phyloP scores from a whole-genome alignment of 2,329 filamentous ascomycete genomes.

The Hypoxylon sp. region DNA sequence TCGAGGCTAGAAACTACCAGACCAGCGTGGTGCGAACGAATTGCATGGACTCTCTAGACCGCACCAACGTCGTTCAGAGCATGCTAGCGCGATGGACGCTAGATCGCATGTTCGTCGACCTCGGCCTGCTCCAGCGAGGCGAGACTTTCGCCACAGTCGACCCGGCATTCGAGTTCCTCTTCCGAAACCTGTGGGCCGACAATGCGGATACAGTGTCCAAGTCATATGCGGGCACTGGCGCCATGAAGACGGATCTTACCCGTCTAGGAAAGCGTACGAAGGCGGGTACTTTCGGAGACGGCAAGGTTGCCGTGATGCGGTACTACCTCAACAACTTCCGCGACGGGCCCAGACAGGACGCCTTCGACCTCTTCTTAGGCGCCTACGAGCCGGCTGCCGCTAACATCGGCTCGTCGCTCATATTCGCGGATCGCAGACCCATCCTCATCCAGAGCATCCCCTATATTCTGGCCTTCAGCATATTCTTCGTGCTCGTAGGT shows the following conservation, averaged over 20 bases:
- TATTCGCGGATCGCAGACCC: slow-evolving; percentile 89
- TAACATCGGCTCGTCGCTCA: slow-evolving; percentile 76
- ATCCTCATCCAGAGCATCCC: slow-evolving; percentile 93
- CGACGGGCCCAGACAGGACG: slow-evolving; percentile 94
- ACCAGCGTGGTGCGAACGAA: slow-evolving; percentile 95
- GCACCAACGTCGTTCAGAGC: slow-evolving; percentile 97
- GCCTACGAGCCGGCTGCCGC: slow-evolving; percentile 82
- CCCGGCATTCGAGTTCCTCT: slow-evolving; percentile 85
- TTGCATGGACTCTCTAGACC: slow-evolving; percentile 99
- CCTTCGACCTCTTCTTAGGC: slow-evolving; percentile 94
- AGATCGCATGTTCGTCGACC: slow-evolving; percentile 88
- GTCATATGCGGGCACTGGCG: slow-evolving; percentile 94
- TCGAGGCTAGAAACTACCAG: slow-evolving; percentile 87
- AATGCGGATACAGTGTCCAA: slow-evolving; percentile 96
- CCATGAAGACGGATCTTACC: slow-evolving; percentile 98
- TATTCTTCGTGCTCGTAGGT: slow-evolving; percentile 86
- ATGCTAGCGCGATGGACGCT: slow-evolving; percentile 94
- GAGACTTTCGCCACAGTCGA: slow-evolving; percentile 84
- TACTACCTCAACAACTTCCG: slow-evolving; percentile 96
- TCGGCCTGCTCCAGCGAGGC: slow-evolving; percentile 82
- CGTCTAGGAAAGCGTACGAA: slow-evolving; percentile 92
- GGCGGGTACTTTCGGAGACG: slow-evolving; percentile 86
- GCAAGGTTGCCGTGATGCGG: slow-evolving; percentile 88
- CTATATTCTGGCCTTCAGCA: slow-evolving; percentile 86
- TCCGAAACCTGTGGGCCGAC: slow-evolving; percentile 98